Base-by-base conservation (phyloP, 495 filamentous ascomycete species). In the Friedmanniomyces simplex region DNA sequence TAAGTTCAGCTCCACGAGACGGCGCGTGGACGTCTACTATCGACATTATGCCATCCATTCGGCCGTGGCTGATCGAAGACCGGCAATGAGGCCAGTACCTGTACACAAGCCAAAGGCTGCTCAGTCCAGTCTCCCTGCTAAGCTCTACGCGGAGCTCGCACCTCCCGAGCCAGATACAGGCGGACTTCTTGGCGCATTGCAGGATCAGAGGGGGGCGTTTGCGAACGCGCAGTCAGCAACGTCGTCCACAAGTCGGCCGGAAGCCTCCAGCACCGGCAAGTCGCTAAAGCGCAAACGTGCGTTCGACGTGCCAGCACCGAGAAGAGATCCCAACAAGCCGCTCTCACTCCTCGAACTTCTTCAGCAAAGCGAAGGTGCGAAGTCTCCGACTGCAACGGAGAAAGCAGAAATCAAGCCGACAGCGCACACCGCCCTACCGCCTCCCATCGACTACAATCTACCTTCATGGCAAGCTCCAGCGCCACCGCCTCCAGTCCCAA, bases 21-120 rank as follows among this genome's bases (percentile, higher is more conserved):
- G 42, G 28, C 20, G 45, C 2, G 55, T 63, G 11, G 60, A 66
- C 14, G 57, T 66, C 7, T 54, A 48, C 26, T 66, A 66, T 28
- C 26, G 56, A 30, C 63, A 66, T 49, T 60, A 51, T 25, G 61
- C 61, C 11, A 52, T 63, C 16, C 61, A 63, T 45, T 21, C 51
- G 36, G 59, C 37, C 10, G 57, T 60, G 6, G 61, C 52, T 11
- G 61, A 63, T 21, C 30, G 57, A 24, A 59, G 22, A 39, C 5
- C 55, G 1, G 21, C 18, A 12, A 2, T 41, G 10, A 25, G 58
- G 28, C 50, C 43, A n/a, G 5, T 14, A 28, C 42, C 52, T 28
- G 20, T 21, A 10, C 25, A 52, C 18, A 32, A 10, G 16, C 6
- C 30, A 2, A 34, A 21, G 30, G 8, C 2, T n/a, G 11, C 28